Percentiles rank a stretch among this genome's conserved stretches.
Conservation (phyloP, 1,139 yeast species). For the Blastobotrys buckinghamii region DNA sequence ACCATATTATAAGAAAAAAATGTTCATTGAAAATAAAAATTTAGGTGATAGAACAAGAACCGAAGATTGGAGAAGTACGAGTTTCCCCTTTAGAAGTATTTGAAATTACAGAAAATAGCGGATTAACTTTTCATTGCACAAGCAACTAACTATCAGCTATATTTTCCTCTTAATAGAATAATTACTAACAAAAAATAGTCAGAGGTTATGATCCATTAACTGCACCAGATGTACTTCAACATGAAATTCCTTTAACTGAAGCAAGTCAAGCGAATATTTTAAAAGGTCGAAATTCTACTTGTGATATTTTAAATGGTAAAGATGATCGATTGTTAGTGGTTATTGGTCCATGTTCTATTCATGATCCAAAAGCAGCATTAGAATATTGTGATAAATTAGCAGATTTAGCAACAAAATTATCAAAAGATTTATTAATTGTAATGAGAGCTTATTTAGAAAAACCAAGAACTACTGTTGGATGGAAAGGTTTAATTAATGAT, state of each 20-base stretch:
- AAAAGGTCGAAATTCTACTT: slow-evolving; percentile 71
- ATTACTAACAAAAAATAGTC: slow-evolving; percentile 30
- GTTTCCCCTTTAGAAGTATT: neutral
- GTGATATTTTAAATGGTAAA: slow-evolving; percentile 61
- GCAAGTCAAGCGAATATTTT: slow-evolving; percentile 56
- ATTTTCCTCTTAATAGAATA: neutral
- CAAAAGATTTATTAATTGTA: slow-evolving; percentile 73
- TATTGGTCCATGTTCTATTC: slow-evolving; percentile 96
- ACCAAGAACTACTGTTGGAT: slow-evolving; percentile 98
- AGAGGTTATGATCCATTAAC: slow-evolving; percentile 92
- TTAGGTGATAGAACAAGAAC: slow-evolving; percentile 48
- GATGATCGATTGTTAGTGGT: slow-evolving; percentile 82
- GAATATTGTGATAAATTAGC: slow-evolving; percentile 74
- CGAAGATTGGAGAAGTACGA: slow-evolving; percentile 74
- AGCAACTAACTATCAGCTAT: neutral
- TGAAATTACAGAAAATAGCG: neutral
- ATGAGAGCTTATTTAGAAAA: slow-evolving; percentile 98
- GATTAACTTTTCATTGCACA: neutral
- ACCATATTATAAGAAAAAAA: slow-evolving; percentile 26
- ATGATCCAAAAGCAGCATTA: slow-evolving; percentile 86
- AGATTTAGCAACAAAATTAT: slow-evolving; percentile 53
- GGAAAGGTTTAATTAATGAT: slow-evolving; percentile 97
- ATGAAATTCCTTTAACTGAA: slow-evolving; percentile 70
- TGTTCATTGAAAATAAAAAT: slow-evolving; percentile 81
- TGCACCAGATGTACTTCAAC: slow-evolving; percentile 91